Evolutionary conservation across 2,329 filamentous ascomycete species (phyloP).

Genomic region (Fusarium penzigii): DNA sequence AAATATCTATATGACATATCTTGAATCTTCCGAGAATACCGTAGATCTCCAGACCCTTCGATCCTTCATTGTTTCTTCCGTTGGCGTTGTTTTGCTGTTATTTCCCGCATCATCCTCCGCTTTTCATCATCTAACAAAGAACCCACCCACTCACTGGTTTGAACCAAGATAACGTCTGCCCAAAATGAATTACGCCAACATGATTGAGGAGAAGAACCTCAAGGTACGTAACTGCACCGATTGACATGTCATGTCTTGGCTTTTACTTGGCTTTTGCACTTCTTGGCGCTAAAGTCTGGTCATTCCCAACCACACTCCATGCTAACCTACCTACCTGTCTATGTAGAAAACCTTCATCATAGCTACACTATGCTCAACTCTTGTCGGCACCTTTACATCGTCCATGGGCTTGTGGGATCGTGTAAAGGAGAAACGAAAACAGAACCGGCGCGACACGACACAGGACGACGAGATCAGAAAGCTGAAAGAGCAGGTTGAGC

Average conservation of each 20-base stretch:
- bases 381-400: conserved; percentile 29
- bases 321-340: neutral
- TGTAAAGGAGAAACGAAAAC: conserved; percentile 26
- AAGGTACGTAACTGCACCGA: conserved; percentile 9
- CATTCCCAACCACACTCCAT: neutral
- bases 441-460: conserved; percentile 21
- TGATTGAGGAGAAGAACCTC: conserved; percentile 30
- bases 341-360: conserved; percentile 29
- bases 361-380: conserved; percentile 26
- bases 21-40: too few species aligned
- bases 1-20: too few species aligned
- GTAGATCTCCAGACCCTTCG: too few species aligned
- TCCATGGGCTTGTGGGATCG: conserved; percentile 30
- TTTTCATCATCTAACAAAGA: too few species aligned
- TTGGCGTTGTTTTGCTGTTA: too few species aligned
- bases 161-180: too few species aligned
- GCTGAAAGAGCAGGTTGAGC: conserved; percentile 21
- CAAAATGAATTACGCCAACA: conserved; percentile 25
- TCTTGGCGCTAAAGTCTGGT: neutral
- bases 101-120: too few species aligned
- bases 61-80: too few species aligned
- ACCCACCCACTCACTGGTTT: too few species aligned
- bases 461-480: conserved; percentile 30
- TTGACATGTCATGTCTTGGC: too few species aligned
- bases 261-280: too few species aligned